Evolutionary conservation across 1,284 basidiomycete species (phyloP).

Genomic region (Ustilago vetiveriae): DNA sequence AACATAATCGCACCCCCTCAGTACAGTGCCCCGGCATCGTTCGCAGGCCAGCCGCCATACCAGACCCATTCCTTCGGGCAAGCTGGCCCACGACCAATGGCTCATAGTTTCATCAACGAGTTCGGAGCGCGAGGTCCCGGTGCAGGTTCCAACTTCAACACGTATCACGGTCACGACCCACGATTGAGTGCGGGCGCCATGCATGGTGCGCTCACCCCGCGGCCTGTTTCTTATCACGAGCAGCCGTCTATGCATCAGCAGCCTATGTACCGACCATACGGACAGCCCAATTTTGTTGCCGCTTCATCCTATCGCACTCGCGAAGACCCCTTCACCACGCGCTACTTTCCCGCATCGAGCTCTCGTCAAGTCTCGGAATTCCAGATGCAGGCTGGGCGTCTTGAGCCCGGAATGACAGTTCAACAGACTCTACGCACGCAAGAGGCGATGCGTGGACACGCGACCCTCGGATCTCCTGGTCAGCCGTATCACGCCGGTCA

Average conservation of each 20-base stretch:
- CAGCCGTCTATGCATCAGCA: conserved; percentile 33
- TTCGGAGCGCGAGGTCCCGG: conserved; percentile 30
- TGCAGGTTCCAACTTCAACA: conserved; percentile 23
- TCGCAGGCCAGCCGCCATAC: conserved; percentile 14
- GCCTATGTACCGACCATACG: conserved; percentile 23
- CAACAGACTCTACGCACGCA: conserved; percentile 57
- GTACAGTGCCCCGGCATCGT: conserved; percentile 22
- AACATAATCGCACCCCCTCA: conserved; percentile 21
- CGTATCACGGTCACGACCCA: conserved; percentile 43
- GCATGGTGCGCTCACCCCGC: conserved; percentile 30
- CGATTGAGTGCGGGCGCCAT: conserved; percentile 21
- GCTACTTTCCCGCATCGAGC: conserved; percentile 59
- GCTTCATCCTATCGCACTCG: conserved; percentile 25
- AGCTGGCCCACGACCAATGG: conserved; percentile 11
- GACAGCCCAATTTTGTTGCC: conserved; percentile 12
- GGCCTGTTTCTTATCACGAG: conserved; percentile 58
- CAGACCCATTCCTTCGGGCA: conserved; percentile 25
- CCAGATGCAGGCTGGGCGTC: conserved; percentile 44
- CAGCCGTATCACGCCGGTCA: conserved; percentile 15
- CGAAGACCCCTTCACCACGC: conserved; percentile 58
- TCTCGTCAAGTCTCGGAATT: conserved; percentile 60
- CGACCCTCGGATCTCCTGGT: conserved; percentile 10
- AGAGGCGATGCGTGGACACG: conserved; percentile 35
- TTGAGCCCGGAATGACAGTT: conserved; percentile 63
- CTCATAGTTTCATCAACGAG: conserved; percentile 26